Base-by-base conservation (phyloP, 2,329 filamentous ascomycete species). In the Sphaerulina vaccinii region DNA sequence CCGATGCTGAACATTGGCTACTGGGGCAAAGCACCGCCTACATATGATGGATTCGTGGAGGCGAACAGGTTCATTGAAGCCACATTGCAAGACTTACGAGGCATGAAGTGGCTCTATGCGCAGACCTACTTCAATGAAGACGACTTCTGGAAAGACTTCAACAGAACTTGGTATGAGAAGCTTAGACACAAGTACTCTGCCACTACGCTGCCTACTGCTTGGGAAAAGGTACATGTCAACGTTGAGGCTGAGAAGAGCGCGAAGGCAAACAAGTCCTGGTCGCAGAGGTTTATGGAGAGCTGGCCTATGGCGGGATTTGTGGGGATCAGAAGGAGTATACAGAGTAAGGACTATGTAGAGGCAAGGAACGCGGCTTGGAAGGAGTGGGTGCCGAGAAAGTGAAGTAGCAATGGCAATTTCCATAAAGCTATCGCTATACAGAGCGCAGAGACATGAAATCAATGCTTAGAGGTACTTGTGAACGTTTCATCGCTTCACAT, bases 31-130 rank as follows among this genome's bases (percentile, higher is more conserved):
- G 69, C 74, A 0, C 70, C 73, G 2, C 65, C 57, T 5, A 67
- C 72, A 22, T 70, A 74, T 2, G 65, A 73, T 1, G 69, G 74
- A 8, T 80, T 80, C 44, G 71, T 86, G 7, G 60, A 63, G 1
- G 71, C 75, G 43, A 88, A 88, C 65, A 76, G 82, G 1, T 74
- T 73, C 0, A 71, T 88, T 1, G 85, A 88, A 68, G 69, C 73
- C 7, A 81, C 79, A 49, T 73, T 87, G 0, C 74, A 75, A 7
- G 76, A 79, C 21, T 73, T 85, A 5, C 75, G 79, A 2, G 85
- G 85, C 5, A 83, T 82, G 73, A 87, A 87, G 68, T 86, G 83
- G 74, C 70, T 88, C 1, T 88, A 88, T 56, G 83, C 84, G 1
- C 84, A 87, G 51, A 81, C 82, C 0, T 87, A 84, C 67, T 86